A percentile compares a stretch with the other conserved stretches of the same genome.
phyloP scores from a whole-genome alignment of 176 grass and related monocot genomes.

The Oryza meridionalis region DNA sequence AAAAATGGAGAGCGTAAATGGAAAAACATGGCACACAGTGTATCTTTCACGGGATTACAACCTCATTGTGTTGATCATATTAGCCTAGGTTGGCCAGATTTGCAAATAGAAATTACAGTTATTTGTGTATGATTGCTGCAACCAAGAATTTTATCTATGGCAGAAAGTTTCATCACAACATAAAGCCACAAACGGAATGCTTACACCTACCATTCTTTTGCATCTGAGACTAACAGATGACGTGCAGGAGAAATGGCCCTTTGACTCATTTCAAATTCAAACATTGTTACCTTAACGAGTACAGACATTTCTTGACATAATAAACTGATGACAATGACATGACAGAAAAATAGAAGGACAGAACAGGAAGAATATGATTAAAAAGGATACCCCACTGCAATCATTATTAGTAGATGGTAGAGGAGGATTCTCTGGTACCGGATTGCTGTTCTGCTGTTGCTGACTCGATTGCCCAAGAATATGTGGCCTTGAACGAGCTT shows the following conservation, averaged over 20 bases:
- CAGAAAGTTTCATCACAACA: conserved; percentile 30
- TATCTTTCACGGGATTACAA: not conserved
- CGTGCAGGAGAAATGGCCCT: not conserved
- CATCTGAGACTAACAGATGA: conserved; percentile 15
- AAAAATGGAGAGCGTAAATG: not conserved
- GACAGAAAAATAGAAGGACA: conserved; percentile 3
- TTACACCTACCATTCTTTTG: not conserved
- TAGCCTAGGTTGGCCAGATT: not conserved
- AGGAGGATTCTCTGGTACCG: conserved; percentile 13
- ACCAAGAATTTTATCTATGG: conserved; percentile 14
- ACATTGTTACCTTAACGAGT: not conserved
- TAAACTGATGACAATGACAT: conserved; percentile 11
- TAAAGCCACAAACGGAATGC: conserved; percentile 14
- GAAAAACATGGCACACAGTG: not conserved
- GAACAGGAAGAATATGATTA: not conserved
- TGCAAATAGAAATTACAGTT: not conserved
- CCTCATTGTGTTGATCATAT: not conserved
- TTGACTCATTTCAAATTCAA: conserved; percentile 12
- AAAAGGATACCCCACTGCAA: conserved; percentile 41
- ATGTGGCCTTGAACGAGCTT: conserved; percentile 9
- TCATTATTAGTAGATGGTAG: conserved; percentile 32
- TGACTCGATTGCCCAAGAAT: conserved; percentile 33
- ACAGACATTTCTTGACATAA: conserved; percentile 5
- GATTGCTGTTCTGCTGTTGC: conserved; percentile 17
- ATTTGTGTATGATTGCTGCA: not conserved